Percentiles rank a stretch among this genome's conserved stretches.
phyloP scores from a whole-genome alignment of 495 filamentous ascomycete genomes.

The Cryomyces antarcticus region DNA sequence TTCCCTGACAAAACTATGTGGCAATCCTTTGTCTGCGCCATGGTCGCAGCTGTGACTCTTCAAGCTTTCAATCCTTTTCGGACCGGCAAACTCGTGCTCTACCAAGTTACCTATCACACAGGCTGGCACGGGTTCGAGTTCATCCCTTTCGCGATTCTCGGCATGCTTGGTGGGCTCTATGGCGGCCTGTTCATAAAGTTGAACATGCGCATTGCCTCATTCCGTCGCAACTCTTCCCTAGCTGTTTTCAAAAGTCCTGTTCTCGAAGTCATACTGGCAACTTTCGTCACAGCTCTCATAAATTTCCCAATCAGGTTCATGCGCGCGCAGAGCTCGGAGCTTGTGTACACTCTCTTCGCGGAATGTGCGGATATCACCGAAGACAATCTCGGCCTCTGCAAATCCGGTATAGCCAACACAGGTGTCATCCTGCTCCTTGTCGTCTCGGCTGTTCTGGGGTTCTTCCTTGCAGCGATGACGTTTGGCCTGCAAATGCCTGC shows the following conservation, averaged over 20 bases:
- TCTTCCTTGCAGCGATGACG: slow-evolving; percentile 69
- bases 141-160: slow-evolving; percentile 69
- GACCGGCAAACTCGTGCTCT: slow-evolving; percentile 87
- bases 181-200: slow-evolving; percentile 86
- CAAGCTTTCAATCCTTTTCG: slow-evolving; percentile 89
- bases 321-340: slow-evolving; percentile 67
- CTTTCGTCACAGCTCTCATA: slow-evolving; percentile 63
- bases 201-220: slow-evolving; percentile 72
- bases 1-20: slow-evolving; percentile 99
- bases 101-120: slow-evolving; percentile 83
- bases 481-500: slow-evolving; percentile 96
- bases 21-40: slow-evolving; percentile 97
- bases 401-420: slow-evolving; percentile 46
- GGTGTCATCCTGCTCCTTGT: slow-evolving; percentile 63
- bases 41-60: slow-evolving; percentile 85
- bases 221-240: slow-evolving; percentile 43
- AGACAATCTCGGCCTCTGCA: slow-evolving; percentile 77
- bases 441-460: slow-evolving; percentile 59
- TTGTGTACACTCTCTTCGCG: slow-evolving; percentile 80
- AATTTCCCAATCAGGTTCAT: slow-evolving; percentile 94
- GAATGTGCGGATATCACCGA: slow-evolving; percentile 63
- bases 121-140: slow-evolving; percentile 94
- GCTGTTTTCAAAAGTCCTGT: slow-evolving; percentile 41
- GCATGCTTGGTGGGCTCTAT: slow-evolving; percentile 78
- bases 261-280: slow-evolving; percentile 52